Conservation (phyloP, 768 basidiomycete genomes). For the Strobilomyces echinocephalus region DNA sequence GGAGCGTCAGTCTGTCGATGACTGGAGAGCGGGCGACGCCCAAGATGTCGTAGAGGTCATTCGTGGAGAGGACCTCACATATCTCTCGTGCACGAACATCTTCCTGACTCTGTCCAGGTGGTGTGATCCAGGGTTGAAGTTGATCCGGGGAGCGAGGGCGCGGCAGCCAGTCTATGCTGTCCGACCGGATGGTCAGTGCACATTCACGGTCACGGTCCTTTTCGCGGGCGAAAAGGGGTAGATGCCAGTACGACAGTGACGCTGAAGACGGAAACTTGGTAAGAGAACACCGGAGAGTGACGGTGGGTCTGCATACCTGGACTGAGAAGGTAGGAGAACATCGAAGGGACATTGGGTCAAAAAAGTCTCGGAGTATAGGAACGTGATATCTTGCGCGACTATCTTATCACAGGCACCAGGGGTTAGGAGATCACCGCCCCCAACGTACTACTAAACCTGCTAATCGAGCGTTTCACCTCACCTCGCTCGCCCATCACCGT, state of each 20-base stretch:
- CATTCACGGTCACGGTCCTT: constrained; percentile 46
- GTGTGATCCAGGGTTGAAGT: neutral
- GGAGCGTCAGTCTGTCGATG: constrained; percentile 57
- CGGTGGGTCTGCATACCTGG: constrained; percentile 19
- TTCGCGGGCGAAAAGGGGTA: constrained; percentile 52
- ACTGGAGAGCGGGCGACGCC: constrained; percentile 49
- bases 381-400: constrained; percentile 6
- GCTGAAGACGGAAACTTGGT: constrained; percentile 33
- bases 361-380: neutral
- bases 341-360: constrained; percentile 13
- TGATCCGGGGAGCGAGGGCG: constrained; percentile 14
- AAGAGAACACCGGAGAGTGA: neutral
- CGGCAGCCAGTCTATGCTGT: constrained; percentile 27
- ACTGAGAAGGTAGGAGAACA: constrained; percentile 31
- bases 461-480: constrained; percentile 59
- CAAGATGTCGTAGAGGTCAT: constrained; percentile 71
- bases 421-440: constrained; percentile 32
- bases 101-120: constrained; percentile 8
- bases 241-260: constrained; percentile 52
- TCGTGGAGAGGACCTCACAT: constrained; percentile 50
- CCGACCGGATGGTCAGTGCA: constrained; percentile 24
- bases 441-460: constrained; percentile 47
- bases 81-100: constrained; percentile 17
- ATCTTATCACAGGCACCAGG: constrained; percentile 11
- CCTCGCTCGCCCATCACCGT: constrained; percentile 94